phyloP scores from a whole-genome alignment of 176 grass and related monocot genomes.

The Rhynchospora pubera region DNA sequence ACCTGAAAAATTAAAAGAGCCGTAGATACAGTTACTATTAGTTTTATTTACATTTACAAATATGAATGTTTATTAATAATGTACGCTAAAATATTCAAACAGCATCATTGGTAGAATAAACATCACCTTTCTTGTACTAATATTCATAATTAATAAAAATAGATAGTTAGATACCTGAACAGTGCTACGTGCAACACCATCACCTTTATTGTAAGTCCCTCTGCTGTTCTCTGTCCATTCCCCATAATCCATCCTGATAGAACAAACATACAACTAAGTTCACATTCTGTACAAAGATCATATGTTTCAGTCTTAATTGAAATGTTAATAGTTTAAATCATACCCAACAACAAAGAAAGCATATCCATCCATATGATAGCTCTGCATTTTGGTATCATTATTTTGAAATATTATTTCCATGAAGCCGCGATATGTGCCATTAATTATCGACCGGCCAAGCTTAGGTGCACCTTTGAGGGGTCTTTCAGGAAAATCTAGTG shows the following conservation, averaged over 20 bases:
- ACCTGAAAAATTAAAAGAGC: slow-evolving; percentile 27
- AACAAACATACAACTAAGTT: not conserved
- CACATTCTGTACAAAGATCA: not conserved
- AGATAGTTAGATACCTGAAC: slow-evolving; percentile 60
- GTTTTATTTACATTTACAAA: not conserved
- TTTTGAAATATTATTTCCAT: slow-evolving; percentile 98
- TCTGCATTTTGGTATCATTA: slow-evolving; percentile 76
- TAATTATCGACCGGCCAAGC: slow-evolving; percentile 46
- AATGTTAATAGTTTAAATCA: not conserved
- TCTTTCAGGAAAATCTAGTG: slow-evolving; percentile 74
- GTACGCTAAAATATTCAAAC: not conserved
- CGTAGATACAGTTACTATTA: not conserved
- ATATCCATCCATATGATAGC: slow-evolving; percentile 91
- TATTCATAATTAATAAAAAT: not conserved
- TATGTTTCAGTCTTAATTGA: not conserved
- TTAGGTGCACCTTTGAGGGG: slow-evolving; percentile 31
- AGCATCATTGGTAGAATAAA: not conserved
- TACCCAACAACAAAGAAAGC: slow-evolving; percentile 88
- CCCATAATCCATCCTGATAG: slow-evolving; percentile 72
- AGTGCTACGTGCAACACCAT: slow-evolving; percentile 84
- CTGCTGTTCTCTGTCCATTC: slow-evolving; percentile 85
- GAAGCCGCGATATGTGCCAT: slow-evolving; percentile 72
- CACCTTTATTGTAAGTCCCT: slow-evolving; percentile 79
- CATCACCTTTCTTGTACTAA: not conserved
- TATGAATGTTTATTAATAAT: not conserved